Base-by-base conservation (phyloP, 805 yeast species). In the Candida wancherniae region DNA sequence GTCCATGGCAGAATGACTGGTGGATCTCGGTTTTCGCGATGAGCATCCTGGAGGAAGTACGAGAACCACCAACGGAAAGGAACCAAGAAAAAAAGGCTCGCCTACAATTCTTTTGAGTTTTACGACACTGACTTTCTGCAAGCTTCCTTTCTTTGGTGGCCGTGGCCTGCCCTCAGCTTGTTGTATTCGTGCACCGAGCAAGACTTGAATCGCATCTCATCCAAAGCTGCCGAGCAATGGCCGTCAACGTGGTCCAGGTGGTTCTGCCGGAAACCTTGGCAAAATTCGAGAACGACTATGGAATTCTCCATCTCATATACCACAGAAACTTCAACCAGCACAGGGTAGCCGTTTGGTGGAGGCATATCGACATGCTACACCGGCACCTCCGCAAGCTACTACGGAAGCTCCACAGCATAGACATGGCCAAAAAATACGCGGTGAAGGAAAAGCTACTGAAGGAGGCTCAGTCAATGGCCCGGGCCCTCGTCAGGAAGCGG, bases 241-340 rank as follows among this genome's bases (percentile, higher is more conserved):
- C n/a, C n/a, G n/a, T n/a, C n/a, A n/a, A n/a, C n/a, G n/a, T n/a
- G n/a, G n/a, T n/a, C n/a, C n/a, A n/a, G n/a, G n/a, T n/a, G n/a
- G n/a, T n/a, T n/a, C n/a, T n/a, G n/a, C n/a, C n/a, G n/a, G n/a
- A n/a, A n/a, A n/a, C n/a, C n/a, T n/a, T n/a, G 16, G 28, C 14
- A 21, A 28, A 12, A 20, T 29, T 44, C 22, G 41, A 41, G 14
- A 61, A 57, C 27, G 95, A 87, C 55, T 73, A 58, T 31, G 68
- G 71, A 15, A 46, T 84, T 4, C 53, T 85, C 4, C 81, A 75
- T 41, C 55, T 85, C 22, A 41, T 84, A 3, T 76, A 80, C 48
- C 84, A 80, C 46, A 63, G 94, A 40, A 81, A 79, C 55, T 65
- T 69, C 31, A 84, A 84, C 52, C 96, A 87, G 52, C 95, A 85